phyloP scores from a whole-genome alignment of 2,329 filamentous ascomycete genomes.

The Xylaria hypoxylon region DNA sequence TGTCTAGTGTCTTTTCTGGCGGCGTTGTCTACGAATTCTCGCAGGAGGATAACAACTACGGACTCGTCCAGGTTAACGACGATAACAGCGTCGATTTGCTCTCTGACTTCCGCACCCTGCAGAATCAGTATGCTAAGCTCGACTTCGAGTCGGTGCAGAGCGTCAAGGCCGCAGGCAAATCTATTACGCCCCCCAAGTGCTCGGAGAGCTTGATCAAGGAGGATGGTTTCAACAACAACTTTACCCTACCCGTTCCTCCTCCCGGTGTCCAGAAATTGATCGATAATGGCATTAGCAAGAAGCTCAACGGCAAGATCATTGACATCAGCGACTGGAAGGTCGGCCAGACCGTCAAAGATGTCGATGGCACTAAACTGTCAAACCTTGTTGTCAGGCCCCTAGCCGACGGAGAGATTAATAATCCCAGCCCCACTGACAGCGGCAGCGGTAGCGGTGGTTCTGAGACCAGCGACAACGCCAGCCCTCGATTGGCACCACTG shows the following conservation, averaged over 20 bases:
- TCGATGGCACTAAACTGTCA: constrained; percentile 56
- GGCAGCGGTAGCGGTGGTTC: constrained; percentile 17
- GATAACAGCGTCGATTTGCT: constrained; percentile 69
- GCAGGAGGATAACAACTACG: constrained; percentile 75
- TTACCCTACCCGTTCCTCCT: constrained; percentile 78
- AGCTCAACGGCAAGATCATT: constrained; percentile 75
- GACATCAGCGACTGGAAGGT: constrained; percentile 73
- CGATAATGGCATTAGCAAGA: constrained; percentile 76
- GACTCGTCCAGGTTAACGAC: constrained; percentile 71
- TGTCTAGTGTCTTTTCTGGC: constrained; percentile 76
- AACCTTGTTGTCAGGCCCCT: constrained; percentile 59
- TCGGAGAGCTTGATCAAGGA: constrained; percentile 72
- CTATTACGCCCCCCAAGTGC: constrained; percentile 71
- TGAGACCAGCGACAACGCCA: constrained; percentile 32
- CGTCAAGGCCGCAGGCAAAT: constrained; percentile 67
- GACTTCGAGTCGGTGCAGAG: constrained; percentile 76
- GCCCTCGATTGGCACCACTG: constrained; percentile 32
- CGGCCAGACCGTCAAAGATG: constrained; percentile 55
- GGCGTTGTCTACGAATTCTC: constrained; percentile 86
- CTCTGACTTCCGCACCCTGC: constrained; percentile 78
- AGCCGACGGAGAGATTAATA: constrained; percentile 41
- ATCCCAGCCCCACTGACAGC: constrained; percentile 29
- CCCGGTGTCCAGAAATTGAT: constrained; percentile 78
- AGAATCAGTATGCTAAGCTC: constrained; percentile 78
- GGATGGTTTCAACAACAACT: constrained; percentile 79